These are phyloP conservation scores for Stagonosporopsis vannaccii DNA, from an alignment of 2,329 filamentous ascomycete genomes.

Conservation along the genomic window DNA sequence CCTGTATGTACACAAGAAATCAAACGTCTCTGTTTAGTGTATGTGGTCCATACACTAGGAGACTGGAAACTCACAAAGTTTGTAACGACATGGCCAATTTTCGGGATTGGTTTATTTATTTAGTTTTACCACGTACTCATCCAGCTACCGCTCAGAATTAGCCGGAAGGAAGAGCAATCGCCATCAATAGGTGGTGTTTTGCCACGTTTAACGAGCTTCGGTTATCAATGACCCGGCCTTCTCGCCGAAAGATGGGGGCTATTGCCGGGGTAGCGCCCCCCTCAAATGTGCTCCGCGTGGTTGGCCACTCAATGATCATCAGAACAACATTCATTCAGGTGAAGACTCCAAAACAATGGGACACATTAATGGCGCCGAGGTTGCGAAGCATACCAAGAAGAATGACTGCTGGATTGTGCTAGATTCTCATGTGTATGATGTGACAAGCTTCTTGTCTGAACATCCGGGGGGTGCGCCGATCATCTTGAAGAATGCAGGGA, in stretches of 20 bases:
- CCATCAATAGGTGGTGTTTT: conserved; percentile 27
- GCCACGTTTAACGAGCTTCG: conserved; percentile 22
- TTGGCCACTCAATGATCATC: conserved; percentile 21
- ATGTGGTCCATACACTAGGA: too few relatives aligned
- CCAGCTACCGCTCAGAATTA: neutral
- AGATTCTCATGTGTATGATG: conserved; percentile 71
- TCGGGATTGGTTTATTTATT: too few relatives aligned
- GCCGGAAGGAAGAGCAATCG: neutral
- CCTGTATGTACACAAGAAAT: too few relatives aligned
- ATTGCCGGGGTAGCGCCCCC: conserved; percentile 30
- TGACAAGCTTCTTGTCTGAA: conserved; percentile 68
- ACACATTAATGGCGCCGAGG: conserved; percentile 42
- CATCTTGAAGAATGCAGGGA: conserved; percentile 54
- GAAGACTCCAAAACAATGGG: conserved; percentile 24
- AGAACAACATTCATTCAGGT: conserved; percentile 1
- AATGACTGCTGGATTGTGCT: conserved; percentile 69
- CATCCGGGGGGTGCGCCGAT: conserved; percentile 67
- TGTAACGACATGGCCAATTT: too few relatives aligned
- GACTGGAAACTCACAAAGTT: too few relatives aligned
- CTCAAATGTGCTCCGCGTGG: conserved; percentile 32
- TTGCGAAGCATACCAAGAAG: conserved; percentile 44
- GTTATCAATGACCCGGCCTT: conserved; percentile 27
- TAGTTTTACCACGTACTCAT: neutral
- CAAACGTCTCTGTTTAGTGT: too few relatives aligned
- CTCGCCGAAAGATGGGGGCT: conserved; percentile 24